These are phyloP conservation scores for Borovskyia barvae DNA, from an alignment of 208 protist species.

Conservation along the genomic window DNA sequence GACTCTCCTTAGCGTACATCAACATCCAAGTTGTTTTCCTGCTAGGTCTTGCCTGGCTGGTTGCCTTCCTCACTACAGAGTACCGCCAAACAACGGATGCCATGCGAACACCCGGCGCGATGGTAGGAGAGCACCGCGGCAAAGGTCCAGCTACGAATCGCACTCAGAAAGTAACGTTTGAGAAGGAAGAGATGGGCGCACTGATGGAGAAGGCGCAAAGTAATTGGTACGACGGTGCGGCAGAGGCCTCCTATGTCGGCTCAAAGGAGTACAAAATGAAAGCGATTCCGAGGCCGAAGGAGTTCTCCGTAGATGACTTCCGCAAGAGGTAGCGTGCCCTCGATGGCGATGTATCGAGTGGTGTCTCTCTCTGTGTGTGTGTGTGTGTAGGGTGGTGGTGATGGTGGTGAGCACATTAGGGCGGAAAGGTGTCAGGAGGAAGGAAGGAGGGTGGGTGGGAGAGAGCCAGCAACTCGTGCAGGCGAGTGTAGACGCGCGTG, in stretches of 20 bases:
- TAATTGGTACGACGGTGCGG: constrained; percentile 76
- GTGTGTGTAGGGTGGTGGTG: background rate
- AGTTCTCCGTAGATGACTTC: constrained; percentile 83
- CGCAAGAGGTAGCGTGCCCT: constrained; percentile 48
- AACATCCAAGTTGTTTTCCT: constrained; percentile 84
- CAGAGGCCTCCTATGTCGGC: constrained; percentile 81
- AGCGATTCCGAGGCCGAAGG: constrained; percentile 77
- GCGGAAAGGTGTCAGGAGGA: too few species aligned
- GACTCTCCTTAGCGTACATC: constrained; percentile 78
- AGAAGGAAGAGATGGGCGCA: constrained; percentile 56
- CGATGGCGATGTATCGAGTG: too few species aligned
- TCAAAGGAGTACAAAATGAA: constrained; percentile 88
- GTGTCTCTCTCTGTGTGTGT: too few species aligned
- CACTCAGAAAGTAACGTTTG: constrained; percentile 73
- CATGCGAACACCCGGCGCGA: constrained; percentile 77
- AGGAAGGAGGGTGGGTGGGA: too few species aligned
- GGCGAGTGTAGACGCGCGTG: too few species aligned
- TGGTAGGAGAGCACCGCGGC: constrained; percentile 84
- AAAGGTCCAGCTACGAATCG: constrained; percentile 51
- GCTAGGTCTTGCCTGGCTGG: constrained; percentile 72
- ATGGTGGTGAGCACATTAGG: background rate
- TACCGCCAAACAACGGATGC: constrained; percentile 62
- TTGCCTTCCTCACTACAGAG: constrained; percentile 72
- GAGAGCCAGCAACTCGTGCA: too few species aligned
- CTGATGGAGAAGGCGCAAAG: constrained; percentile 74